phyloP scores from a whole-genome alignment of 1,284 basidiomycete genomes.

The Cryptococcus amylolentus region DNA sequence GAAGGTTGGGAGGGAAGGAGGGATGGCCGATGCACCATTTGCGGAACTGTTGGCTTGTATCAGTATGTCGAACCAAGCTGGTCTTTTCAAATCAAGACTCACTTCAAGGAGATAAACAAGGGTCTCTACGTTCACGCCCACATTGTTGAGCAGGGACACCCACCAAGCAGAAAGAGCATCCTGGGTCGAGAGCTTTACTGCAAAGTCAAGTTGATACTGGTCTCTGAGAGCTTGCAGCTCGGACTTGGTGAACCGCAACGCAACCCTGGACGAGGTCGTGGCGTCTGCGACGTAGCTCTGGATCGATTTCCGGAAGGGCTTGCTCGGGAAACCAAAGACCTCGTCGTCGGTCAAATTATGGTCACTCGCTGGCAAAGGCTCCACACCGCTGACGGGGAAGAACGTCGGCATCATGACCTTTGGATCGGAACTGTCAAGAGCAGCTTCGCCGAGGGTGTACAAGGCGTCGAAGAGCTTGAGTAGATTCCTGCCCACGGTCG shows the following conservation, averaged over 20 bases:
- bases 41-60: conserved; percentile 18
- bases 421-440: not conserved
- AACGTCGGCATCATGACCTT: not conserved
- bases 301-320: not conserved
- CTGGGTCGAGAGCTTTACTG: conserved; percentile 11
- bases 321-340: not conserved
- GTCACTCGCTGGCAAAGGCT: not conserved
- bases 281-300: no score
- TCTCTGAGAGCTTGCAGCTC: not conserved
- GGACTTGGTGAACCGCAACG: not conserved
- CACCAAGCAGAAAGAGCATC: conserved; percentile 29
- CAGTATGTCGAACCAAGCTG: no score
- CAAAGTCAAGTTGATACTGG: not conserved
- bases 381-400: not conserved
- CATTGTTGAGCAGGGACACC: conserved; percentile 20
- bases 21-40: conserved; percentile 18
- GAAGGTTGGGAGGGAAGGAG: conserved; percentile 22
- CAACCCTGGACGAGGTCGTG: not conserved
- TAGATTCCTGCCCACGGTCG: conserved; percentile 14
- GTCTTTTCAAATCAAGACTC: not conserved
- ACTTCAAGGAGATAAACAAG: not conserved
- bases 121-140: conserved; percentile 13
- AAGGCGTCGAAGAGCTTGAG: conserved; percentile 22
- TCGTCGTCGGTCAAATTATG: not conserved
- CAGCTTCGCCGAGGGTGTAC: conserved; percentile 15